Conservation (phyloP, 345 rosid species). For the Populus deltoides region DNA sequence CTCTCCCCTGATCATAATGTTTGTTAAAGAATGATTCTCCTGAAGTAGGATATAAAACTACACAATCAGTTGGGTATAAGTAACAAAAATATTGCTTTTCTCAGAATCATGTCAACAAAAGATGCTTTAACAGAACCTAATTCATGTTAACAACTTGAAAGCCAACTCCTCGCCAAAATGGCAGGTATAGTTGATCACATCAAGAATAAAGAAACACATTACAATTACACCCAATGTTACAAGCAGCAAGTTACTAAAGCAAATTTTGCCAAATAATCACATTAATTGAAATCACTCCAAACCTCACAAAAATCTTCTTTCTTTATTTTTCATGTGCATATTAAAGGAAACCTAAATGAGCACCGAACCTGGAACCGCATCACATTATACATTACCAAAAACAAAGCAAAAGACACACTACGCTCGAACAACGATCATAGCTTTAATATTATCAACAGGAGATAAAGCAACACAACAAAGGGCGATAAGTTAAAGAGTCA, state of each 20-base stretch:
- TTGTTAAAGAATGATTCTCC: background rate
- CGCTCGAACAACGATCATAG: background rate
- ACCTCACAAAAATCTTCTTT: background rate
- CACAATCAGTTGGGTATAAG: background rate
- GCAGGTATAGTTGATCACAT: background rate
- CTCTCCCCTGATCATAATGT: background rate
- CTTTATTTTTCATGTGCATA: background rate
- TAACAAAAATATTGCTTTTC: background rate
- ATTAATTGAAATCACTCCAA: background rate
- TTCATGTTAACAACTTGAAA: background rate
- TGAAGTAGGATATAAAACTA: background rate
- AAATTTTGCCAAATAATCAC: background rate
- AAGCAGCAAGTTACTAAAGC: background rate
- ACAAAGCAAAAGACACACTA: background rate
- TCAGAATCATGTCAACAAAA: background rate
- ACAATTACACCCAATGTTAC: background rate
- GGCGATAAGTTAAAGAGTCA: conserved; percentile 4
- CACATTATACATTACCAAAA: background rate
- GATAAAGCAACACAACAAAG: background rate
- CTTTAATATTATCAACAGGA: background rate
- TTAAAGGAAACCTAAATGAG: background rate
- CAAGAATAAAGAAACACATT: background rate
- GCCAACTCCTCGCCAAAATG: background rate
- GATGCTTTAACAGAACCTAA: background rate
- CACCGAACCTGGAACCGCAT: background rate